phyloP scores from a whole-genome alignment of 2,329 filamentous ascomycete species.

The Huntiella moniliformis region DNA sequence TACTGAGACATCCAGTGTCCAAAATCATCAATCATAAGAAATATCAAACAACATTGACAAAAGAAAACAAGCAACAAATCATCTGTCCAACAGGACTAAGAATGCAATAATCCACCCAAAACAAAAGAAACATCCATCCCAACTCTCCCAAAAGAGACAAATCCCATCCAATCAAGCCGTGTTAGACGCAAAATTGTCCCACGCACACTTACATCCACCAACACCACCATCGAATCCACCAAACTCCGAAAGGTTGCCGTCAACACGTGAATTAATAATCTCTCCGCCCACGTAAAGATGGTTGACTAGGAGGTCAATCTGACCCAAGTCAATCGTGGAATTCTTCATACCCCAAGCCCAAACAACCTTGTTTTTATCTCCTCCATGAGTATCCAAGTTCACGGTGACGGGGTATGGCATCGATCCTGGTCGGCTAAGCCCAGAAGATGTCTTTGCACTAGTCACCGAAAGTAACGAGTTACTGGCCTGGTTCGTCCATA shows the following conservation, averaged over 20 bases:
- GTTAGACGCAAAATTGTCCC: slow-evolving; percentile 26
- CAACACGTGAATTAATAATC: slow-evolving; percentile 31
- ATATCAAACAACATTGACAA: not conserved
- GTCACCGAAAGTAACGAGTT: slow-evolving; percentile 20
- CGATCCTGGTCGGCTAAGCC: slow-evolving; percentile 28
- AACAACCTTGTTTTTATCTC: slow-evolving; percentile 33
- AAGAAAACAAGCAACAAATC: not conserved
- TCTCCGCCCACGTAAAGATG: slow-evolving; percentile 31
- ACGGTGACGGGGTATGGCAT: slow-evolving; percentile 47
- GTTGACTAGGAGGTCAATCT: slow-evolving; percentile 28
- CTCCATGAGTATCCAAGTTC: slow-evolving; percentile 43
- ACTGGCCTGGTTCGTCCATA: slow-evolving; percentile 37
- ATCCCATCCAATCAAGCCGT: not conserved
- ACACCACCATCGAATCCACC: slow-evolving; percentile 46
- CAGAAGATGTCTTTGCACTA: slow-evolving; percentile 11
- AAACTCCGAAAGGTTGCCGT: slow-evolving; percentile 24
- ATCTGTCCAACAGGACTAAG: not conserved
- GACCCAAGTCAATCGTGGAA: slow-evolving; percentile 25
- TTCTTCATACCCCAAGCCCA: slow-evolving; percentile 34
- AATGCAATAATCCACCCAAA: not conserved
- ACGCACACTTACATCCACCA: slow-evolving; percentile 43
- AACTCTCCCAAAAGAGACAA: not conserved
- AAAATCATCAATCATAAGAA: not conserved
- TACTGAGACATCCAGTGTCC: not conserved
- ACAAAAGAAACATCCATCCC: not conserved